Base-by-base conservation (phyloP, 331 rosid genomes). In the Quercus lobata region DNA sequence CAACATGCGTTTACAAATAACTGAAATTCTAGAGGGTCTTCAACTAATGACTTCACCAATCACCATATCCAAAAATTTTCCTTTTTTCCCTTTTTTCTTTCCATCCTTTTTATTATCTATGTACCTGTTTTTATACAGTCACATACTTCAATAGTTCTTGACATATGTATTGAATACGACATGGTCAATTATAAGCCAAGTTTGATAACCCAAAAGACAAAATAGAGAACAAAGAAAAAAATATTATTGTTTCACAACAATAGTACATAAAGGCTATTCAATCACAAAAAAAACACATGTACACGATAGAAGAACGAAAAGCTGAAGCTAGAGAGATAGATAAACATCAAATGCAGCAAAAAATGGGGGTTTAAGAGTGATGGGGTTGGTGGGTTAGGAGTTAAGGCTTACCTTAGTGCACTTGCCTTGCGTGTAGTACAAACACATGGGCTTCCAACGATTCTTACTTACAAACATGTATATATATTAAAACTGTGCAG, bases 381-480 rank as follows among this genome's bases (percentile, higher is more conserved):
- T 32, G 76, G 56, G 73, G 30, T 10, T 16, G 63, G 72, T 6
- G 76, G 60, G 80, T 61, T 6, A 41, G 17, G 10, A 80, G 22
- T 76, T 54, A 76, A 76, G 66, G 80, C 3, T 35, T 60, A 88
- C 96, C 97, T 76, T 89, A 71, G 91, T 84, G 89, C 98, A 94
- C 71, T 86, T 92, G 66, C 87, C 93, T 83, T 94, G 98, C 5
- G 97, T 90, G 88, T 87, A 94, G 82, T 89, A 94, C 83, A 94
- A 76, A 84, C 98, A 94, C 86, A 87, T 86, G 74, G 91, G 98
- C 81, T 83, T 92, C 91, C 92, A 84, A 69, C 89, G 92, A 56
- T 21, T 49, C 11, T 76, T 86, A 60, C 81, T 19, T 55, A 24
- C 75, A 22, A 22, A 22, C 24, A 22, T 22, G 24, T 22, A 22